These are phyloP conservation scores for Saturnispora saitoi DNA, from an alignment of 805 yeast genomes.

Conservation along the genomic window DNA sequence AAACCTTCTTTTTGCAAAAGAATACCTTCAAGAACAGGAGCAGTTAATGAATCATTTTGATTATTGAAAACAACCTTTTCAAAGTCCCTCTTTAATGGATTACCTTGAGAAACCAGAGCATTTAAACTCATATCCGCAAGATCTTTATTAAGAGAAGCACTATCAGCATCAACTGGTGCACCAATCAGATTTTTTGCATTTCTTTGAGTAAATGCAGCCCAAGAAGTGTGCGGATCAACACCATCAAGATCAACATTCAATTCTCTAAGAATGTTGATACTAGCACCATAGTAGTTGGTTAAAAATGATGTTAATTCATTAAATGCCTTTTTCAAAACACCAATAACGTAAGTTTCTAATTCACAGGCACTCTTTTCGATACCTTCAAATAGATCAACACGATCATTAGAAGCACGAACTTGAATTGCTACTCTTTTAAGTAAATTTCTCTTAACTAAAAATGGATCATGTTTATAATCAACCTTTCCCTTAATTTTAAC, in stretches of 20 bases:
- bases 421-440: constrained; percentile 33
- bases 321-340: constrained; percentile 33
- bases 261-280: constrained; percentile 24
- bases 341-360: constrained; percentile 36
- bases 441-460: constrained; percentile 32
- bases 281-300: constrained; percentile 25
- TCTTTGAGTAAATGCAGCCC: constrained; percentile 32
- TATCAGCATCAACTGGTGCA: constrained; percentile 1
- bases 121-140: constrained; percentile 2
- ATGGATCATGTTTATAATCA: constrained; percentile 39
- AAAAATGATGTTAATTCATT: constrained; percentile 23
- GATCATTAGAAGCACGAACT: constrained; percentile 37
- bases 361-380: constrained; percentile 34
- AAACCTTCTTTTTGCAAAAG: constrained; percentile 39
- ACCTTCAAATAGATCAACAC: constrained; percentile 35
- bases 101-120: constrained; percentile 9
- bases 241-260: constrained; percentile 26
- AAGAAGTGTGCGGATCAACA: constrained; percentile 35
- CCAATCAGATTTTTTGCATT: constrained; percentile 29
- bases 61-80: constrained; percentile 31
- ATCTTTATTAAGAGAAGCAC: constrained; percentile 9
- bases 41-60: constrained; percentile 31
- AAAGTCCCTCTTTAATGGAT: constrained; percentile 30
- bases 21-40: constrained; percentile 41
- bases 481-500: constrained; percentile 14